Conservation (phyloP, 176 grass and related monocot genomes). For the Eragrostis nindensis region DNA sequence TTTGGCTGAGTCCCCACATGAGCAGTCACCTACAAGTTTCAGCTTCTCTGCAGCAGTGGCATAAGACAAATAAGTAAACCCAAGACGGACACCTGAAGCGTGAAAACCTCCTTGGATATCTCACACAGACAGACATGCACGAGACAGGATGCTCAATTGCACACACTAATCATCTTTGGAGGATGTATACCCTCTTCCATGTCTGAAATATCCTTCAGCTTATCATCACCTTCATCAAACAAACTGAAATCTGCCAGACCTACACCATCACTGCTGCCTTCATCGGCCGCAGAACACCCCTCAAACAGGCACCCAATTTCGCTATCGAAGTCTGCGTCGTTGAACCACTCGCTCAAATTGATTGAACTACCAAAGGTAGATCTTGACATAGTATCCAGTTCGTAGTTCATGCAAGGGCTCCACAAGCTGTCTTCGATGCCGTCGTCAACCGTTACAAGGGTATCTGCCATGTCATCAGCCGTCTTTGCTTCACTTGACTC, state of each 20-base stretch:
- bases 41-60: slow-evolving; percentile 26
- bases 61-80: slow-evolving; percentile 9
- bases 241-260: slow-evolving; percentile 37
- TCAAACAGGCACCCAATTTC: slow-evolving; percentile 50
- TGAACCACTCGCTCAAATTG: slow-evolving; percentile 45
- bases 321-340: slow-evolving; percentile 36
- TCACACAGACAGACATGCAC: not conserved
- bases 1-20: not conserved
- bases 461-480: not conserved
- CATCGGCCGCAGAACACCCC: slow-evolving; percentile 27
- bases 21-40: slow-evolving; percentile 31
- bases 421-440: slow-evolving; percentile 44
- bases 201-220: slow-evolving; percentile 28
- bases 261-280: slow-evolving; percentile 33
- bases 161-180: slow-evolving; percentile 52
- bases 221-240: slow-evolving; percentile 26
- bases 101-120: slow-evolving; percentile 41
- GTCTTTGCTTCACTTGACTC: not conserved
- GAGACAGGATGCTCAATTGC: slow-evolving; percentile 34
- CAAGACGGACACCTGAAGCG: slow-evolving; percentile 38
- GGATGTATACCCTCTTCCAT: slow-evolving; percentile 37
- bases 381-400: slow-evolving; percentile 28
- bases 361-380: slow-evolving; percentile 25
- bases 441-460: not conserved
- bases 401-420: slow-evolving; percentile 55